Conservation (phyloP, 345 rosid genomes). For the Eucalyptus sideroxylon region DNA sequence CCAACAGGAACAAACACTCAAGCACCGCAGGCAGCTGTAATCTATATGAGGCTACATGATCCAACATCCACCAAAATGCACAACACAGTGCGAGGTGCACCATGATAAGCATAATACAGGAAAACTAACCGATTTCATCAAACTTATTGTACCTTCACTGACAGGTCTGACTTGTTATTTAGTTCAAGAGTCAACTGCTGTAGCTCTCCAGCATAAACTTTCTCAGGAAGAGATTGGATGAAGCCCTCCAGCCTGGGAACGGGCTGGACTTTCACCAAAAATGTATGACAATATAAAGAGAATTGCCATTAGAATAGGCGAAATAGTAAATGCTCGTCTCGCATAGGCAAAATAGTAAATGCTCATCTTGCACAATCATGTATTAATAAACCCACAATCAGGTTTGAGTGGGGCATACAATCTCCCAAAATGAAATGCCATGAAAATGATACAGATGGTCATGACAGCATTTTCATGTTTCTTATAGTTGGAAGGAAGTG, state of each 20-base stretch:
- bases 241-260: constrained; percentile 86
- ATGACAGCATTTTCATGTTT: not conserved
- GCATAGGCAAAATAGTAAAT: not conserved
- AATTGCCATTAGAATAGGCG: not conserved
- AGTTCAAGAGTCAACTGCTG: constrained; percentile 62
- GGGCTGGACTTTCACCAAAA: constrained; percentile 22
- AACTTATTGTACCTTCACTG: constrained; percentile 53
- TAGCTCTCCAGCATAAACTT: constrained; percentile 68
- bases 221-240: constrained; percentile 48
- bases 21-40: not conserved
- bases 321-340: not conserved
- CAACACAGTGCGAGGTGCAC: not conserved
- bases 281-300: not conserved
- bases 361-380: not conserved
- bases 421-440: not conserved
- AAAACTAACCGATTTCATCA: not conserved
- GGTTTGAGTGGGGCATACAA: not conserved
- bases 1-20: not conserved
- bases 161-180: constrained; percentile 54
- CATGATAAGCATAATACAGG: not conserved
- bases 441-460: not conserved
- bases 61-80: not conserved
- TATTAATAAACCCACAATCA: not conserved
- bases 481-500: not conserved
- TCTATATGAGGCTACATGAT: not conserved